Conservation (phyloP, 2,329 filamentous ascomycete genomes). For the Trichoderma sp. region DNA sequence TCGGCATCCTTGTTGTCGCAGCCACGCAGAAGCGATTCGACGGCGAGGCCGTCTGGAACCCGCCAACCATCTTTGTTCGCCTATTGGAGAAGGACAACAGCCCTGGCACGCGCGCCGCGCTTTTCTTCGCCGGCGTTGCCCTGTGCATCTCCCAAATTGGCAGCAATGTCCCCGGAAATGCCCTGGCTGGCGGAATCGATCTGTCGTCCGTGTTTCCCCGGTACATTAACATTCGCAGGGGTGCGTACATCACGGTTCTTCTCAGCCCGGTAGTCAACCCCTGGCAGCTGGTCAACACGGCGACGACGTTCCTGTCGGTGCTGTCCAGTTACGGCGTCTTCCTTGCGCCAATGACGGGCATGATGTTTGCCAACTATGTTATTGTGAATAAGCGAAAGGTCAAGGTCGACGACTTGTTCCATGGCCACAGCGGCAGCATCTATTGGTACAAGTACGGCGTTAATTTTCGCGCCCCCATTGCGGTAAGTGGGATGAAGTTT, state of each 20-base stretch:
- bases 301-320: conserved; percentile 37
- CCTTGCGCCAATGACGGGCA: conserved; percentile 39
- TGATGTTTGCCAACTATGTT: conserved; percentile 39
- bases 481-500: conserved; percentile 27
- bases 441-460: conserved; percentile 42
- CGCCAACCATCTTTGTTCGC: conserved; percentile 34
- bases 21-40: conserved; percentile 38
- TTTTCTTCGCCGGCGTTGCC: conserved; percentile 39
- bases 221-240: conserved; percentile 39
- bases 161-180: conserved; percentile 38
- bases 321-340: conserved; percentile 39
- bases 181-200: conserved; percentile 39
- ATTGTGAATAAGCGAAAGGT: conserved; percentile 35
- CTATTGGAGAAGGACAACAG: conserved; percentile 32
- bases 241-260: conserved; percentile 37
- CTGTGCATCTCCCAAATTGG: conserved; percentile 38
- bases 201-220: conserved; percentile 38
- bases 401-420: conserved; percentile 37
- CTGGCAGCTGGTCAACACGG: conserved; percentile 39
- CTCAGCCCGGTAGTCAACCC: conserved; percentile 38
- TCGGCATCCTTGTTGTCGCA: conserved; percentile 41
- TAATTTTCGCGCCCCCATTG: conserved; percentile 40
- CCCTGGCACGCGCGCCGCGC: conserved; percentile 35
- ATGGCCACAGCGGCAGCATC: conserved; percentile 30
- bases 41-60: conserved; percentile 39